Evolutionary conservation across 2,329 filamentous ascomycete genomes (phyloP).

Genomic region (Calonectria hawksworthii): DNA sequence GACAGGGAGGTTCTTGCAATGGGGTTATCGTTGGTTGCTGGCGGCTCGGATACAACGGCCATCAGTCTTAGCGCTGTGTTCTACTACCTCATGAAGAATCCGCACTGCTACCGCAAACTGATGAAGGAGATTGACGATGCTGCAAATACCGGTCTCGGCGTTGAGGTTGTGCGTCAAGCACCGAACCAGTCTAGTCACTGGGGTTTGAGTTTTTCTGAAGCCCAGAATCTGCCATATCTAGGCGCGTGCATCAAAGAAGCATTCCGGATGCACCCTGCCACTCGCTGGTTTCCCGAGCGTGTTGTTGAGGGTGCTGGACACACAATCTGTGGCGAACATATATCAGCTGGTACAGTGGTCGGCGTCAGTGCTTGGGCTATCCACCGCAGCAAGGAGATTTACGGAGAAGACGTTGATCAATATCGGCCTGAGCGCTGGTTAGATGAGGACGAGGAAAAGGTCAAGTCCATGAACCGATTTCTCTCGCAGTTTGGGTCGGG

Average conservation of each 20-base stretch:
- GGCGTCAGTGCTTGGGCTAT: background rate
- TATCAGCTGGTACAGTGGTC: background rate
- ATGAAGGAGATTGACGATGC: background rate
- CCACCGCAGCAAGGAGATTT: background rate
- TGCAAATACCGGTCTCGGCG: background rate
- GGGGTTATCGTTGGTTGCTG: background rate
- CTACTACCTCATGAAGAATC: background rate
- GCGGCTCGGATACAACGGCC: background rate
- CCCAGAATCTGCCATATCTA: background rate
- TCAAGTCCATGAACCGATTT: background rate
- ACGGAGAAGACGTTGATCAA: background rate
- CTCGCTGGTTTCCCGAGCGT: background rate
- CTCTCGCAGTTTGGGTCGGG: background rate
- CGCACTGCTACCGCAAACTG: background rate
- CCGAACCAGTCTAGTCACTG: background rate
- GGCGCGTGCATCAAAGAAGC: background rate
- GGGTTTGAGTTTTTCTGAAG: background rate
- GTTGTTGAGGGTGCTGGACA: background rate
- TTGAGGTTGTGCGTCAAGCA: background rate
- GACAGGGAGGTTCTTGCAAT: background rate
- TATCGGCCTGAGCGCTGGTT: background rate
- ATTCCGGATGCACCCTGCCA: background rate
- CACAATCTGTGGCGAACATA: background rate
- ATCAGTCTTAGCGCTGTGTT: background rate
- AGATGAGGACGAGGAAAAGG: background rate